Conservation (phyloP, 805 yeast genomes). For the Maudiozyma barnettii region DNA sequence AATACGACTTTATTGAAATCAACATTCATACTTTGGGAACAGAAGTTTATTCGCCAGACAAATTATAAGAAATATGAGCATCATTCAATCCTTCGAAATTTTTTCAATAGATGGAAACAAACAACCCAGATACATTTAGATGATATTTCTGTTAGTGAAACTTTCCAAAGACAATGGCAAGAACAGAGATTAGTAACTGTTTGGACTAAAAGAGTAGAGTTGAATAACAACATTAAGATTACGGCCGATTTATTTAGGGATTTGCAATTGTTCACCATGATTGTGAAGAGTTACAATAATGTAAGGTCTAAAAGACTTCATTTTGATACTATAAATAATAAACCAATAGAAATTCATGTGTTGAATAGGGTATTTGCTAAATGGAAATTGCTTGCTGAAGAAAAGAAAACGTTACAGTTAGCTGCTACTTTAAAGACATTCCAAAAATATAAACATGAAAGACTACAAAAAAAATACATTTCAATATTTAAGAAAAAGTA, state of each 20-base stretch:
- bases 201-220: background rate
- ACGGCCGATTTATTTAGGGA: background rate
- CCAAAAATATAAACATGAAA: background rate
- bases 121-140: background rate
- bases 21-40: background rate
- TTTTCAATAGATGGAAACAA: background rate
- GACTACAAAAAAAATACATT: background rate
- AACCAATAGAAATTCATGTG: background rate
- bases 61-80: background rate
- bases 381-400: background rate
- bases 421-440: background rate
- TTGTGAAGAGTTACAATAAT: background rate
- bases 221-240: background rate
- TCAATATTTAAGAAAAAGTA: background rate
- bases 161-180: no score
- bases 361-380: background rate
- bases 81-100: background rate
- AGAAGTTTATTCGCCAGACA: background rate
- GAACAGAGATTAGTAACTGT: background rate
- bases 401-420: background rate
- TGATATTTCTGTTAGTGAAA: no score
- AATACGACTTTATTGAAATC: background rate
- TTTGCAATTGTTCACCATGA: background rate
- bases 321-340: background rate
- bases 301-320: background rate